Base-by-base conservation (phyloP, 805 yeast species). In the Schwanniomyces occidentalis region DNA sequence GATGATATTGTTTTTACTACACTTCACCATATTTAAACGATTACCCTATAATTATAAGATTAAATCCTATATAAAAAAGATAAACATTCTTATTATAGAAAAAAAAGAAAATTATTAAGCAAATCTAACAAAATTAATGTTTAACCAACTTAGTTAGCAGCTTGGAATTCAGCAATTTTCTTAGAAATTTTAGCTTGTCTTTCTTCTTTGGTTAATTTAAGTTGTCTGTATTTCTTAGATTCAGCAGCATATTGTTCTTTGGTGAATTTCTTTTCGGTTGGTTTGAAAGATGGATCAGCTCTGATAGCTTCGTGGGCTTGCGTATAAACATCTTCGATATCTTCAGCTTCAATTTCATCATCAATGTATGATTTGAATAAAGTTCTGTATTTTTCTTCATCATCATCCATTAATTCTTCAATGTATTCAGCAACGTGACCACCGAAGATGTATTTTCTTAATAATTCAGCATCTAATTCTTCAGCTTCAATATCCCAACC, bases 401-500 rank as follows among this genome's bases (percentile, higher is more conserved):
- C 99, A 73, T 91, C 99, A 65, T 93, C 99, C 73, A 93, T 91
- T 71, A 93, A 86, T 81, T 91, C 98, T 82, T 93, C 99, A 96
- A 93, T 93, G 93, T 93, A 93, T 82, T 93, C 98, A 65, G 99
- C 83, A 66, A 93, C 90, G 85, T 93, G 99, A 74, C 98, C 98
- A 80, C 95, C 98, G 69, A 91, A 85, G 80, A 93, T 93, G 95
- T 93, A 93, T 76, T 87, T 88, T 88, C 97, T 88, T 73, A 93
- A 82, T 57, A 81, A 73, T 69, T 93, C 99, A 61, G 96, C 88
- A 69, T 93, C 99, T 62, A 93, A 82, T 78, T 93, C 99, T 80
- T 93, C 96, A 61, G 84, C 65, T 80, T 93, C 99, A 63, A 91
- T 87, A 75, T 93, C 99, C 95, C 91, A 93, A 78, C 99, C 99